Evolutionary conservation across 1,284 basidiomycete genomes (phyloP).

Genomic region (Ceratobasidium sp.): DNA sequence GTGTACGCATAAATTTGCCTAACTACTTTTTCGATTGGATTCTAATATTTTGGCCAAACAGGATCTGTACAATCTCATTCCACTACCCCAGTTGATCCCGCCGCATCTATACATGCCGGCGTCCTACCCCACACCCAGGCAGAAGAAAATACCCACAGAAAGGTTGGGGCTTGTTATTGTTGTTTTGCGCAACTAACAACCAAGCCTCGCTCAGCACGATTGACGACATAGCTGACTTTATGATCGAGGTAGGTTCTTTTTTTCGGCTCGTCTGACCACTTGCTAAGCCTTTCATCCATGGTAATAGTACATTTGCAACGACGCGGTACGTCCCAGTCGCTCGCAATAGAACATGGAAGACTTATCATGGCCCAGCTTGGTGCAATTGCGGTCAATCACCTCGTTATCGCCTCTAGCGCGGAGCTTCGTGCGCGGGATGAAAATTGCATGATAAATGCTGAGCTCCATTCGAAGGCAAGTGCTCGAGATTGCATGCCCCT

Average conservation of each 20-base stretch:
- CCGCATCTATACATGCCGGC: conserved; percentile 40
- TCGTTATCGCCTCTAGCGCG: conserved; percentile 41
- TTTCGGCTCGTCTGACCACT: neutral
- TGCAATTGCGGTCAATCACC: conserved; percentile 37
- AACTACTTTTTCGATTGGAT: neutral
- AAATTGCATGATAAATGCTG: conserved; percentile 39
- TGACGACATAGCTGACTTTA: conserved; percentile 49
- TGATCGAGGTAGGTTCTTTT: conserved; percentile 39
- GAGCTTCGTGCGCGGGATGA: conserved; percentile 30
- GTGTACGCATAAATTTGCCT: conserved; percentile 9
- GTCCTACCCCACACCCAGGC: conserved; percentile 31
- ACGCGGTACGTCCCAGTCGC: conserved; percentile 13
- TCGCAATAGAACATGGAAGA: neutral
- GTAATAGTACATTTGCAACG: conserved; percentile 30
- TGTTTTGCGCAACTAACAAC: neutral
- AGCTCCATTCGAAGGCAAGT: conserved; percentile 30
- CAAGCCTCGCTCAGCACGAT: conserved; percentile 28
- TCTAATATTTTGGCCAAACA: conserved; percentile 8
- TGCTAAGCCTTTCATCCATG: neutral
- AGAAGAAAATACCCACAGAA: conserved; percentile 26
- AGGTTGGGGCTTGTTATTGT: neutral
- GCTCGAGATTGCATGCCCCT: neutral
- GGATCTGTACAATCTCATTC: conserved; percentile 49
- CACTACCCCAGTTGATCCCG: conserved; percentile 42
- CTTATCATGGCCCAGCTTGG: conserved; percentile 3